These are phyloP conservation scores for Angomonas deanei DNA, from an alignment of 208 protist species.

Conservation along the genomic window DNA sequence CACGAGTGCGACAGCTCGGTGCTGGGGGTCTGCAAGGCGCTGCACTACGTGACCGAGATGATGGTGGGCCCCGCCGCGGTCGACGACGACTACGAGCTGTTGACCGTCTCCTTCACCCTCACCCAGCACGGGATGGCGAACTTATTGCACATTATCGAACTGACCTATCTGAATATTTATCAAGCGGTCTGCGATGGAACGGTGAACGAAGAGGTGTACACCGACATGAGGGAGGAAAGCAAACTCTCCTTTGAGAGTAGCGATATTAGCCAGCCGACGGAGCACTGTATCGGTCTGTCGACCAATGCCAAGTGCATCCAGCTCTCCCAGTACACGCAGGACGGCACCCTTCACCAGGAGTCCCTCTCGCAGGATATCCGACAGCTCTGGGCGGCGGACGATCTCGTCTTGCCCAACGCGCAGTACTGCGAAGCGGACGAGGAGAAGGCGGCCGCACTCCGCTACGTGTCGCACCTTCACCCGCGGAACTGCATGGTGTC, in stretches of 20 bases:
- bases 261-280: constrained; percentile 19
- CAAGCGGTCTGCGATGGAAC: constrained; percentile 21
- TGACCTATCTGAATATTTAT: constrained; percentile 64
- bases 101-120: constrained; percentile 42
- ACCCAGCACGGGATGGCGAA: constrained; percentile 48
- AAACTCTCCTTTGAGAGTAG: constrained; percentile 47
- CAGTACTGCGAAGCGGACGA: constrained; percentile 17
- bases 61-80: constrained; percentile 42
- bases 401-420: constrained; percentile 39
- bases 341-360: constrained; percentile 32
- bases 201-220: constrained; percentile 50
- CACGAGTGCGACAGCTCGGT: constrained; percentile 91
- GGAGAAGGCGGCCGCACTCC: constrained; percentile 10
- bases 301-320: constrained; percentile 30
- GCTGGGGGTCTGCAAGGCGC: constrained; percentile 74
- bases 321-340: constrained; percentile 47
- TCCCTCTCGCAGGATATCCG: constrained; percentile 39
- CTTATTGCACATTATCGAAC: constrained; percentile 43
- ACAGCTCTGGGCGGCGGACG: constrained; percentile 52
- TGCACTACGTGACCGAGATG: constrained; percentile 62
- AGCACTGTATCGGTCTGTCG: constrained; percentile 47
- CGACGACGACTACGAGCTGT: constrained; percentile 58
- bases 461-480: constrained; percentile 43
- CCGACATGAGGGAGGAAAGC: constrained; percentile 52
- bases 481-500: constrained; percentile 43